Evolutionary conservation across 108 stramenopile genomes (phyloP).

Genomic region (Fragilaria crotonensis): DNA sequence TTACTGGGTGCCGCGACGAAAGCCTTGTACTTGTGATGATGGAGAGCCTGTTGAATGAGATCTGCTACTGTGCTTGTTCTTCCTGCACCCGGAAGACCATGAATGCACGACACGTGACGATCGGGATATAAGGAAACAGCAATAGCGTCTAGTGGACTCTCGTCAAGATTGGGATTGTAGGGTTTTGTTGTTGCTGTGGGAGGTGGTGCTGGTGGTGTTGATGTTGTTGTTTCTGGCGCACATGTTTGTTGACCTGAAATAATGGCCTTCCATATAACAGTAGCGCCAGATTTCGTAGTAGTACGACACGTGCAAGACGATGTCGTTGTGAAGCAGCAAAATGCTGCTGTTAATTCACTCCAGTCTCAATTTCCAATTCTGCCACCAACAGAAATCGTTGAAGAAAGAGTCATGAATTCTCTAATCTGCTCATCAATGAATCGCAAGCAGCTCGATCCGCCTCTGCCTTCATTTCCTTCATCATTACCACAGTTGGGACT

Average conservation of each 20-base stretch:
- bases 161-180: slow-evolving; percentile 48
- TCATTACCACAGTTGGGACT: too few species aligned
- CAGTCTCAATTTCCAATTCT: neutral
- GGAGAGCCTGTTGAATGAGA: slow-evolving; percentile 81
- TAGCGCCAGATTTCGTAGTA: slow-evolving; percentile 41
- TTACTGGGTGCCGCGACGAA: slow-evolving; percentile 97
- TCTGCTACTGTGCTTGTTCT: slow-evolving; percentile 86
- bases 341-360: neutral
- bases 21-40: slow-evolving; percentile 50
- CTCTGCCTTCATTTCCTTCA: too few species aligned
- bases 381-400: neutral
- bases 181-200: too few species aligned
- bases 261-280: slow-evolving; percentile 65
- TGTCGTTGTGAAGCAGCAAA: neutral
- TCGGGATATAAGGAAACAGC: slow-evolving; percentile 50
- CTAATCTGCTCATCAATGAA: neutral
- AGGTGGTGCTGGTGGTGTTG: too few species aligned
- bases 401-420: neutral
- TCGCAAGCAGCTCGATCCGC: too few species aligned
- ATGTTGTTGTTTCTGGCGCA: neutral
- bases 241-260: slow-evolving; percentile 22
- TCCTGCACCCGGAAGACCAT: slow-evolving; percentile 83
- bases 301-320: neutral
- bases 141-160: slow-evolving; percentile 71
- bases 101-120: slow-evolving; percentile 57